Evolutionary conservation across 164 flowering plant species (phyloP).

Genomic region (Akebia trifoliata): DNA sequence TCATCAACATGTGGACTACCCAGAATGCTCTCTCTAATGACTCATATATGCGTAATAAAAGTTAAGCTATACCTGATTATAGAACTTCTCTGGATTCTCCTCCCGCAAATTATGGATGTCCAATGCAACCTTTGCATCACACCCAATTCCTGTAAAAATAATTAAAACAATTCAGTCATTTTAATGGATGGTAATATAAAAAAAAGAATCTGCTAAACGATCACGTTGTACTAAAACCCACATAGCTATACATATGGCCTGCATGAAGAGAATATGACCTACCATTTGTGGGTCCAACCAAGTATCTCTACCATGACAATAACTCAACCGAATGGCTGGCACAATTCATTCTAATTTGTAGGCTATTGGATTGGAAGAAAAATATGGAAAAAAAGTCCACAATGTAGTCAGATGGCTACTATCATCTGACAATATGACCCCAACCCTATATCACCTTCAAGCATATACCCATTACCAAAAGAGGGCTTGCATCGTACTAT

Average conservation of each 20-base stretch:
- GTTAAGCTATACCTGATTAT: conserved; percentile 65
- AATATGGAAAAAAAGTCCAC: background rate
- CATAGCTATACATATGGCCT: background rate
- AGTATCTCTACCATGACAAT: background rate
- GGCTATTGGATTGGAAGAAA: background rate
- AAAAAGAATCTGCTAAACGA: background rate
- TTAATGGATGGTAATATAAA: background rate
- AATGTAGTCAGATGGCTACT: too few species aligned
- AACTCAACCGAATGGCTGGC: background rate
- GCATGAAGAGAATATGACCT: background rate
- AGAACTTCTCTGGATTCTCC: conserved; percentile 97
- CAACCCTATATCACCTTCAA: too few species aligned
- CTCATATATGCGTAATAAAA: background rate
- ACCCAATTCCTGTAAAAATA: conserved; percentile 44
- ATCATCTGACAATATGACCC: too few species aligned
- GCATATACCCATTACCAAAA: too few species aligned
- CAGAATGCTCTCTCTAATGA: background rate
- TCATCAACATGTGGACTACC: background rate
- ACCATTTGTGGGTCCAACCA: background rate
- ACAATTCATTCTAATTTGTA: background rate
- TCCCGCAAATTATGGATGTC: conserved; percentile 95
- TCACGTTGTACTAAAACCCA: too few species aligned
- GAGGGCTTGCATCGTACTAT: too few species aligned
- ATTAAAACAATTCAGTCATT: background rate
- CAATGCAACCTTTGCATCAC: conserved; percentile 98